Evolutionary conservation across 1,284 basidiomycete species (phyloP), one percentile per base, ranked within the genome.

Genomic region (Ustilago curta): DNA sequence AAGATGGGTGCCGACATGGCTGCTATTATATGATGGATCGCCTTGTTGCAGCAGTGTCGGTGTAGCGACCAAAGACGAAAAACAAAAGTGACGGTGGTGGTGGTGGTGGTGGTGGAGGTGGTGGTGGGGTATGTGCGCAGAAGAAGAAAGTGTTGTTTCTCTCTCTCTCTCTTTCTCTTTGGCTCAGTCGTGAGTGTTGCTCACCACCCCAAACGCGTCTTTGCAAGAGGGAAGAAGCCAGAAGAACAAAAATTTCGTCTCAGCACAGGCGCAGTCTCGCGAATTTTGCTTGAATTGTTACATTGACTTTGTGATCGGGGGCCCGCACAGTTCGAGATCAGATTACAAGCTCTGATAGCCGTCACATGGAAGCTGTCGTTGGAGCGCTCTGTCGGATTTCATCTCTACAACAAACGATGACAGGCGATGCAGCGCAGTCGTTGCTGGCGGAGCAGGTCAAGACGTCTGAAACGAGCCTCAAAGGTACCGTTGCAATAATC

Each of bases 1-100:
- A 83, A 83, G 65, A 83, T 83, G 51, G 79, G 80, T 31, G 82
- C 82, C 32, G 82, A 83, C 82, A 83, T 83, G 55, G 56, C 57
- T 31, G 40, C 23, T 12, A 7, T 59, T 3, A 19, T 32, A 27
- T 5, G 25, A 12, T 21, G 25, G 19, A 16, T 18, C 11, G 49
- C 35, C 14, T 37, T 3, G 14, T 2, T 31, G 18, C 27, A 35
- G 31, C n/a, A 12, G 18, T 29, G 25, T 48, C n/a, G 27, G 19
- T 27, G 45, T 47, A n/a, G 42, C 21, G 4, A 27, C 31, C n/a
- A n/a, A n/a, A n/a, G n/a, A 18, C 9, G 18, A 21, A 29, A 0
- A n/a, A 2, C 2, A 3, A 45, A 27, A 18, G 25, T 25, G 44
- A 18, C n/a, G 45, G 27, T 27, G 23, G 23, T 16, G 27, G 23